Evolutionary conservation across 306 rosid species (phyloP).

Genomic region (Quercus robur): DNA sequence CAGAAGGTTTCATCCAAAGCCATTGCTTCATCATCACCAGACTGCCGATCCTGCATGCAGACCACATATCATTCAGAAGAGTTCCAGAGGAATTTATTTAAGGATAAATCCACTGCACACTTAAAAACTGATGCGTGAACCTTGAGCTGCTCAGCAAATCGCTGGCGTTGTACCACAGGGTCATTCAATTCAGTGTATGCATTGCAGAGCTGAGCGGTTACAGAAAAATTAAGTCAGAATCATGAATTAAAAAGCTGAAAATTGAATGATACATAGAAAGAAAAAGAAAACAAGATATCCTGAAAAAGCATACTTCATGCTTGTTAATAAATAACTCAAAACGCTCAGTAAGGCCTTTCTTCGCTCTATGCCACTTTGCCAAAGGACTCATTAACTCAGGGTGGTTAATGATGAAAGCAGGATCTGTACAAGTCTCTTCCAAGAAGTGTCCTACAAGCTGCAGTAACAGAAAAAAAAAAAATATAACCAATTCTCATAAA

Average conservation of each 20-base stretch:
- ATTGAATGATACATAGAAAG: not conserved
- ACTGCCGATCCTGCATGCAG: slow-evolving; percentile 70
- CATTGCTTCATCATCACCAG: slow-evolving; percentile 97
- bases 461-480: slow-evolving; percentile 19
- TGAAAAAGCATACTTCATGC: slow-evolving; percentile 64
- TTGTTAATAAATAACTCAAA: slow-evolving; percentile 84
- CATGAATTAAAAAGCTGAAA: not conserved
- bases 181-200: slow-evolving; percentile 96
- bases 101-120: not conserved
- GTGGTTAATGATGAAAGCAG: slow-evolving; percentile 80
- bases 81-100: not conserved
- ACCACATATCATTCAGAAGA: not conserved
- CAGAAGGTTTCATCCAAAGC: slow-evolving; percentile 87
- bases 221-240: slow-evolving; percentile 10
- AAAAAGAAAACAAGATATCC: not conserved
- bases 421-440: slow-evolving; percentile 85
- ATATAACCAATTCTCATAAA: not conserved
- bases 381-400: slow-evolving; percentile 95
- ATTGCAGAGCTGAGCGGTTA: slow-evolving; percentile 63
- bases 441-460: slow-evolving; percentile 98
- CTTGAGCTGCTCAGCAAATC: slow-evolving; percentile 94
- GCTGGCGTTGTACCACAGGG: slow-evolving; percentile 84
- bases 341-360: slow-evolving; percentile 84
- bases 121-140: slow-evolving; percentile 26
- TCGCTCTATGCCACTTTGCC: slow-evolving; percentile 92